phyloP scores from a whole-genome alignment of 2,329 filamentous ascomycete species.

The Magnaporthiopsis rhizophila region DNA sequence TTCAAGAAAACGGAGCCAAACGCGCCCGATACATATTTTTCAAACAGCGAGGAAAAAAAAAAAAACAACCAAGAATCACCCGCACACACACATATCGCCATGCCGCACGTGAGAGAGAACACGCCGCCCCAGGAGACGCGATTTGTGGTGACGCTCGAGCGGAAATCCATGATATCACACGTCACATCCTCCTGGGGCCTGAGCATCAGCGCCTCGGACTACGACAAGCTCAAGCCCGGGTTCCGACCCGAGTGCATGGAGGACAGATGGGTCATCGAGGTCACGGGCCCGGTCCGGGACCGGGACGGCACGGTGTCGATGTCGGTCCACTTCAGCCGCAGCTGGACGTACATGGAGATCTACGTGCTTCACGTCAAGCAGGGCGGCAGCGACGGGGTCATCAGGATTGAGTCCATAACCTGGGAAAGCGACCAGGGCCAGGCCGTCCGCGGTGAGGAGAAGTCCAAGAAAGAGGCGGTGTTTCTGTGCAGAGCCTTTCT shows the following conservation, averaged over 20 bases:
- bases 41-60: no score
- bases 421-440: not conserved
- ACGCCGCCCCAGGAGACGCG: no score
- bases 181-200: not conserved
- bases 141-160: no score
- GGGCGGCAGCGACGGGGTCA: not conserved
- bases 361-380: not conserved
- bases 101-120: no score
- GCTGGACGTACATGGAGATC: not conserved
- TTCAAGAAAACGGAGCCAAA: no score
- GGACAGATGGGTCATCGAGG: not conserved
- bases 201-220: not conserved
- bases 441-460: not conserved
- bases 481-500: not conserved
- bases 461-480: not conserved
- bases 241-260: not conserved
- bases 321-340: not conserved
- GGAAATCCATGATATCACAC: no score
- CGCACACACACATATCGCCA: no score
- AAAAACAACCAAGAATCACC: no score
- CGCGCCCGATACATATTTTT: no score
- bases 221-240: not conserved
- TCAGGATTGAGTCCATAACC: not conserved
- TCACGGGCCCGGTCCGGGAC: constrained; percentile 2
- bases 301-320: no score